Percentiles rank a stretch among this genome's conserved stretches.
These are phyloP conservation scores for Trichoderma virens DNA, from an alignment of 495 filamentous ascomycete genomes.

Conservation along the genomic window DNA sequence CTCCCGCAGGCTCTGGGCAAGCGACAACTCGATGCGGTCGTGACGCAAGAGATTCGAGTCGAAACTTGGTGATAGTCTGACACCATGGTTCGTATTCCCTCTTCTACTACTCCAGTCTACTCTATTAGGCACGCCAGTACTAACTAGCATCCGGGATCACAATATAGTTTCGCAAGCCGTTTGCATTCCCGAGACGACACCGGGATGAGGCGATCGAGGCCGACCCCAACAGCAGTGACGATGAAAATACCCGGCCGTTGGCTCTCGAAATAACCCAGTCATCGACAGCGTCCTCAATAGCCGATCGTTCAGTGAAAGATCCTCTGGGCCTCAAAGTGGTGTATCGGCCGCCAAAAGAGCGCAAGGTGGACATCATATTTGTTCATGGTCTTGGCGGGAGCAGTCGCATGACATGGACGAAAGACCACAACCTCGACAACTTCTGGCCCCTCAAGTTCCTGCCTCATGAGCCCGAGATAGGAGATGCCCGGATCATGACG, in stretches of 20 bases:
- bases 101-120: not conserved
- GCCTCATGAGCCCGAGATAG: conserved; percentile 25
- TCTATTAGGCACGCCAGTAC: not conserved
- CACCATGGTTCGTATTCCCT: not conserved
- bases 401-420: conserved; percentile 25
- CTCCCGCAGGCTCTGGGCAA: not conserved
- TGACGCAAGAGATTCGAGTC: not conserved
- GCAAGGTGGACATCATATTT: conserved; percentile 24
- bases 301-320: not conserved
- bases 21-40: not conserved
- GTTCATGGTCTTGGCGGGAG: conserved; percentile 32
- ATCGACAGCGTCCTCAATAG: not conserved
- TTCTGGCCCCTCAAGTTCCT: conserved; percentile 30
- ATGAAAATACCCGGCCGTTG: not conserved
- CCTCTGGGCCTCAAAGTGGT: not conserved
- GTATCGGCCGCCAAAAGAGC: not conserved
- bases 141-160: not conserved
- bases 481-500: conserved; percentile 23
- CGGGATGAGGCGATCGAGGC: not conserved
- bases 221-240: not conserved
- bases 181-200: not conserved
- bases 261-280: not conserved
- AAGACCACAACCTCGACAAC: conserved; percentile 19
- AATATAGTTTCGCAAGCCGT: not conserved
- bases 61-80: not conserved